phyloP scores from a whole-genome alignment of 2,329 filamentous ascomycete species.

The Fusarium equiseti region DNA sequence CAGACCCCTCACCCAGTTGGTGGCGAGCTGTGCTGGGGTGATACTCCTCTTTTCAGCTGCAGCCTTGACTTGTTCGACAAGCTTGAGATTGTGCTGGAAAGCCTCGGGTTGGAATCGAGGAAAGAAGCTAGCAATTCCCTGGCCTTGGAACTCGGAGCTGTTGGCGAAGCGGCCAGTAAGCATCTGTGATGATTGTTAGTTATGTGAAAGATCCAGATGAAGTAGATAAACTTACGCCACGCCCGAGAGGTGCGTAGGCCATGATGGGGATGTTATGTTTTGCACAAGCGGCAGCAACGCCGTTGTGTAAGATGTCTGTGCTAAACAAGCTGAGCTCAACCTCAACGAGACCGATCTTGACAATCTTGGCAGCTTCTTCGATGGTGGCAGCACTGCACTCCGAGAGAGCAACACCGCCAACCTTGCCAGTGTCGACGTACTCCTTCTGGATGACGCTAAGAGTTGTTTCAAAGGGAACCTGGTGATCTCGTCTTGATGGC shows the following conservation, averaged over 20 bases:
- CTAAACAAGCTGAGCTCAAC: slow-evolving; percentile 66
- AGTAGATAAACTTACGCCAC: slow-evolving; percentile 56
- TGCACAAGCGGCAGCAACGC: slow-evolving; percentile 66
- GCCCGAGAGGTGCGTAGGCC: slow-evolving; percentile 78
- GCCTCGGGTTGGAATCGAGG: slow-evolving; percentile 73
- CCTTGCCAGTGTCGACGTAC: slow-evolving; percentile 64
- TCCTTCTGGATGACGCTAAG: slow-evolving; percentile 58
- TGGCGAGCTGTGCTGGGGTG: slow-evolving; percentile 73
- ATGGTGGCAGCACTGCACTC: slow-evolving; percentile 64
- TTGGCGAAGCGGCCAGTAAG: slow-evolving; percentile 48
- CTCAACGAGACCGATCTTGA: slow-evolving; percentile 63
- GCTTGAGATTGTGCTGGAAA: slow-evolving; percentile 73
- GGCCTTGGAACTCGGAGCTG: slow-evolving; percentile 39
- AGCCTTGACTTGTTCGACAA: slow-evolving; percentile 68
- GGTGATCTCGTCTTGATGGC: slow-evolving; percentile 67
- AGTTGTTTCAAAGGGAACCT: slow-evolving; percentile 59
- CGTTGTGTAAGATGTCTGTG: slow-evolving; percentile 63
- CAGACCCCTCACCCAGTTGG: slow-evolving; percentile 71
- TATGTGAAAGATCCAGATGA: not conserved
- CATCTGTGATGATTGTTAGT: slow-evolving; percentile 43
- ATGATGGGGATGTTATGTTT: slow-evolving; percentile 76
- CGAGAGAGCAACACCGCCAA: slow-evolving; percentile 65
- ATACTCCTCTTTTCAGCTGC: slow-evolving; percentile 71
- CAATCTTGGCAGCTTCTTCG: slow-evolving; percentile 59
- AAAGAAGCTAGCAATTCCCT: slow-evolving; percentile 44